Evolutionary conservation across 805 yeast genomes (phyloP).

Genomic region (Candida boleticola): DNA sequence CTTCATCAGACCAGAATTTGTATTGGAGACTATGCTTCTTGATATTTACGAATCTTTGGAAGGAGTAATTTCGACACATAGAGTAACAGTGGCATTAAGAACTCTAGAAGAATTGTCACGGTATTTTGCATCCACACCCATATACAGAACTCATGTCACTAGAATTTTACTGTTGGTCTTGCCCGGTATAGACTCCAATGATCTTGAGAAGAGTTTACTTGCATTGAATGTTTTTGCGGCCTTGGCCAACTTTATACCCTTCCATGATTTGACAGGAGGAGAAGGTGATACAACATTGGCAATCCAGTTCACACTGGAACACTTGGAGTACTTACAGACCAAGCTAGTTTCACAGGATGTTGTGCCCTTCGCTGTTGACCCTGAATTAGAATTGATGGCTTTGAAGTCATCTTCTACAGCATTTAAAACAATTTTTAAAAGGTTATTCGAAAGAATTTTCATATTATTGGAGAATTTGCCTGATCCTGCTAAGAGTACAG

Average conservation of each 20-base stretch:
- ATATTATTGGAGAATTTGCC: slow-evolving; percentile 67
- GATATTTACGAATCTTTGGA: slow-evolving; percentile 79
- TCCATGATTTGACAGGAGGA: slow-evolving; percentile 55
- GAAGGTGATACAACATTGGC: slow-evolving; percentile 36
- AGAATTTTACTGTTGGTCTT: slow-evolving; percentile 66
- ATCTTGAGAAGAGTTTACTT: slow-evolving; percentile 66
- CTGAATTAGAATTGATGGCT: slow-evolving; percentile 50
- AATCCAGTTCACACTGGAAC: slow-evolving; percentile 61
- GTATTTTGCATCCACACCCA: slow-evolving; percentile 59
- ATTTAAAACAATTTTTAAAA: slow-evolving; percentile 57
- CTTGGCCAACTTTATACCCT: slow-evolving; percentile 69
- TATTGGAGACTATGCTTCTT: slow-evolving; percentile 53
- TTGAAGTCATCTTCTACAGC: slow-evolving; percentile 70
- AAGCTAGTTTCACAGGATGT: slow-evolving; percentile 31
- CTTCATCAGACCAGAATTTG: slow-evolving; percentile 53
- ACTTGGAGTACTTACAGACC: slow-evolving; percentile 53
- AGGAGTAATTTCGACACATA: slow-evolving; percentile 71
- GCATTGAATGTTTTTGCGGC: slow-evolving; percentile 69
- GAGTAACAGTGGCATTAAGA: slow-evolving; percentile 70
- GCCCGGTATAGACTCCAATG: slow-evolving; percentile 88
- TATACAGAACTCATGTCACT: slow-evolving; percentile 75
- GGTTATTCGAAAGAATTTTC: slow-evolving; percentile 59
- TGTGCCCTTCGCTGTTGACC: slow-evolving; percentile 35
- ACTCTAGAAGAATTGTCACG: slow-evolving; percentile 65
- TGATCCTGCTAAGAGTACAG: slow-evolving; percentile 49